These are phyloP conservation scores for Vanderwaltozyma tropicalis DNA, from an alignment of 805 yeast species.

Conservation along the genomic window DNA sequence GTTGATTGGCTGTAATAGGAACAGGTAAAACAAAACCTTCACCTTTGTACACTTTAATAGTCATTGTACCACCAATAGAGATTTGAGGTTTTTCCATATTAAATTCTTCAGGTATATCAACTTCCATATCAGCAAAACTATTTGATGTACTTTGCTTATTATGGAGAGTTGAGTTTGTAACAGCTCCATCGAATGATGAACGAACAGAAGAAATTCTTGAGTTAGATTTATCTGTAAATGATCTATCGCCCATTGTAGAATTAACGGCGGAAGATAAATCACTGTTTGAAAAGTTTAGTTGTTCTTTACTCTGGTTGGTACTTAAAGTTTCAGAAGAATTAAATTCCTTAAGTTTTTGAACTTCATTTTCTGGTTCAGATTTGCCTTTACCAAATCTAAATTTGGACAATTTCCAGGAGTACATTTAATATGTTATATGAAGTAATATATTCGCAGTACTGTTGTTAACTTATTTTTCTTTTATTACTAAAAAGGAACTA, in stretches of 20 bases:
- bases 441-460: neutral
- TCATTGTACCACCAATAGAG: slow-evolving; percentile 47
- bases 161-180: slow-evolving; percentile 16
- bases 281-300: neutral
- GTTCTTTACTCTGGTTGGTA: neutral
- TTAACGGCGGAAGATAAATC: neutral
- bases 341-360: slow-evolving; percentile 9
- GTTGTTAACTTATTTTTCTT: too few relatives aligned
- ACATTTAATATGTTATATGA: slow-evolving; percentile 10
- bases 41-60: slow-evolving; percentile 67
- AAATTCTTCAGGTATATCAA: neutral
- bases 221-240: slow-evolving; percentile 6
- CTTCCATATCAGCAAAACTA: neutral
- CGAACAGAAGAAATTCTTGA: slow-evolving; percentile 20
- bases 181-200: slow-evolving; percentile 17
- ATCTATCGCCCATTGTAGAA: neutral
- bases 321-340: slow-evolving; percentile 5
- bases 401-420: slow-evolving; percentile 26
- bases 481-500: neutral
- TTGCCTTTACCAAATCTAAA: slow-evolving; percentile 28
- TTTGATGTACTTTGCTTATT: slow-evolving; percentile 1
- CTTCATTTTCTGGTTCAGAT: slow-evolving; percentile 21
- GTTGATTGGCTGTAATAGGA: slow-evolving; percentile 53
- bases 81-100: slow-evolving; percentile 4
- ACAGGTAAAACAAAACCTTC: slow-evolving; percentile 61